Evolutionary conservation across 192 early-diverging fungal genomes (phyloP), one percentile per base, ranked within the genome.

Genomic region (Backusella tarrabulga): DNA sequence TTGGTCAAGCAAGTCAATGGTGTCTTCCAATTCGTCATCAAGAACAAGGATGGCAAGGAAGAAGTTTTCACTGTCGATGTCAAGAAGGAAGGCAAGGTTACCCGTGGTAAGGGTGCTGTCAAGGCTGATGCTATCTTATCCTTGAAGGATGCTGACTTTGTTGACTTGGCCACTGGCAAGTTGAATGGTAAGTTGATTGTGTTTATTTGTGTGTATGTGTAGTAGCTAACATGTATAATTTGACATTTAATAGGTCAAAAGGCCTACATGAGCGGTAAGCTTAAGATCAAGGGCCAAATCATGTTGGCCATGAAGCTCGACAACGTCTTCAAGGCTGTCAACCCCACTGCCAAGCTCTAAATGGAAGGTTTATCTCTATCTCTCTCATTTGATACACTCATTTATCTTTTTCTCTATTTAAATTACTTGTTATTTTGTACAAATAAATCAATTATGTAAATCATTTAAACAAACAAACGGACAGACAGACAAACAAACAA

Each of bases 211-310:
- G 11, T 38, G 34, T 77, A 8, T 19, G 2, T 26, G 21, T 63
- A 12, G 4, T 63, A 29, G 32, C 32, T 40, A 71, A 63, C 54
- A 70, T 17, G 26, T 5, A 32, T 44, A 44, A 44, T 40, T 40
- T 44, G 42, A 5, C 42, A 36, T 68, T 44, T 11, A 29, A 50
- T 77, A 83, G 82, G 93, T 21, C 97, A 98, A 90, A 93, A 94
- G 84, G 91, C 94, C 60, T 98, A 96, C 83, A 96, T 97, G 95
- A 79, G 87, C 42, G 95, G 97, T 68, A 98, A 98, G 85, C 89
- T 95, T 78, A 98, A 98, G 85, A 82, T 89, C 63, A 93, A 91
- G 84, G 93, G 93, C 76, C 88, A 92, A 76, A 83, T 93, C 68
- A 92, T 91, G 88, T 81, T 94, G 76, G 91, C 92, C 54, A 91